Evolutionary conservation across 2,329 filamentous ascomycete species (phyloP).

Genomic region (Talaromyces funiculosus): DNA sequence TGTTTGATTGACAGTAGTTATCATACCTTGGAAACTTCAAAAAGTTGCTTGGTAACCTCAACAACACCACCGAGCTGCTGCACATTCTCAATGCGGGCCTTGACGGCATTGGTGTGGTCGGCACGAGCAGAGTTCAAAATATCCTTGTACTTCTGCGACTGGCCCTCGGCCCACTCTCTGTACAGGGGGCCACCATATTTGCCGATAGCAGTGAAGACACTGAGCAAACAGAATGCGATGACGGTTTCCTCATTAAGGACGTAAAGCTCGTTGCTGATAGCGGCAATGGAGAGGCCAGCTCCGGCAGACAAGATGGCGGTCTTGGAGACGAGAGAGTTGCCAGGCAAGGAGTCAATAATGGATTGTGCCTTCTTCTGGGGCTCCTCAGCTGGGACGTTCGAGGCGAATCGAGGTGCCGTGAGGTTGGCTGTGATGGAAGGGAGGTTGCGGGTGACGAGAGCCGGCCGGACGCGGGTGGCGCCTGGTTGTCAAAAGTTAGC

Average conservation of each 20-base stretch:
- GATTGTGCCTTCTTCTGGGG: constrained; percentile 97
- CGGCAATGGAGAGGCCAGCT: constrained; percentile 84
- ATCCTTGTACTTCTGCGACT: constrained; percentile 87
- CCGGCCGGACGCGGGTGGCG: constrained; percentile 83
- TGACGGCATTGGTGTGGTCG: constrained; percentile 93
- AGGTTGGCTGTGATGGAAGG: constrained; percentile 67
- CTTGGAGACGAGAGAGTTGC: constrained; percentile 90
- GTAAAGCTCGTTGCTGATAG: constrained; percentile 99
- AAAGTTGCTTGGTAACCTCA: constrained; percentile 93
- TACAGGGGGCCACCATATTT: constrained; percentile 92
- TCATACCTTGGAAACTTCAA: constrained; percentile 90
- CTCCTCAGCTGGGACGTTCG: constrained; percentile 75
- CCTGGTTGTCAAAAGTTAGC: constrained; percentile 51
- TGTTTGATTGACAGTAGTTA: background rate
- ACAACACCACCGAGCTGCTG: constrained; percentile 92
- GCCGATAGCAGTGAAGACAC: constrained; percentile 85
- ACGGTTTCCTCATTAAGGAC: constrained; percentile 99
- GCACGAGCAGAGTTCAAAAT: constrained; percentile 90
- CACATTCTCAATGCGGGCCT: constrained; percentile 88
- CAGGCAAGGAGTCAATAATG: constrained; percentile 86
- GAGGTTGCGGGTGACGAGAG: constrained; percentile 67
- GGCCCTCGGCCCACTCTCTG: constrained; percentile 81
- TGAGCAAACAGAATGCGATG: constrained; percentile 84
- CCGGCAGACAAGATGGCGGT: constrained; percentile 92
- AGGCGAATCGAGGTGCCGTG: constrained; percentile 63